Percentiles rank a stretch among this genome's conserved stretches.
These are phyloP conservation scores for Xylaria digitata DNA, from an alignment of 2,329 filamentous ascomycete genomes.

Conservation along the genomic window DNA sequence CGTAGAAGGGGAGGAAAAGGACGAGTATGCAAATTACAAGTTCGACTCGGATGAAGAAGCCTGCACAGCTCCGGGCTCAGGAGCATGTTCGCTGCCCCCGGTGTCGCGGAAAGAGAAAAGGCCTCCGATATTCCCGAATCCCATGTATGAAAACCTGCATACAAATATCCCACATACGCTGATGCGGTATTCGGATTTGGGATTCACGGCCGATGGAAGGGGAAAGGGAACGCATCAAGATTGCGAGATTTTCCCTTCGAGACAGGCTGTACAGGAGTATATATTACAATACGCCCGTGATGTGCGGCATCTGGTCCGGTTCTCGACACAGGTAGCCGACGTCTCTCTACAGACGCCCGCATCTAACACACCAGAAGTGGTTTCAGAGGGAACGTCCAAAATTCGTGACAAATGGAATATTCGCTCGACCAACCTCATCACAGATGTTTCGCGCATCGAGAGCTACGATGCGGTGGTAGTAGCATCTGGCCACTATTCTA, in stretches of 20 bases:
- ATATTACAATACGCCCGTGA: constrained; percentile 77
- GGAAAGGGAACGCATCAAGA: constrained; percentile 45
- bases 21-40: constrained; percentile 32
- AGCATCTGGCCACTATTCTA: constrained; percentile 79
- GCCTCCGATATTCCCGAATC: constrained; percentile 77
- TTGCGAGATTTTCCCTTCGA: constrained; percentile 78
- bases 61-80: constrained; percentile 36
- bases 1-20: constrained; percentile 34
- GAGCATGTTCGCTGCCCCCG: constrained; percentile 32
- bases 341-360: constrained; percentile 45
- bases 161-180: constrained; percentile 86
- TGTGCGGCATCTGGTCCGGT: constrained; percentile 73
- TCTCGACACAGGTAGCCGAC: constrained; percentile 75
- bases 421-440: constrained; percentile 62
- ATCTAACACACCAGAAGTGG: background rate
- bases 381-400: background rate
- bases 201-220: constrained; percentile 64
- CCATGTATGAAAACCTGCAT: constrained; percentile 84
- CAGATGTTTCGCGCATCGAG: constrained; percentile 54
- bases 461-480: constrained; percentile 80
- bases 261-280: constrained; percentile 78
- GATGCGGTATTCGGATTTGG: constrained; percentile 81
- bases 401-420: constrained; percentile 70
- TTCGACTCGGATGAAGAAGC: constrained; percentile 40
- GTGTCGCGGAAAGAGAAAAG: constrained; percentile 29